Conservation (phyloP, 1,284 basidiomycete genomes). For the Filobasidium uniguttulatum region DNA sequence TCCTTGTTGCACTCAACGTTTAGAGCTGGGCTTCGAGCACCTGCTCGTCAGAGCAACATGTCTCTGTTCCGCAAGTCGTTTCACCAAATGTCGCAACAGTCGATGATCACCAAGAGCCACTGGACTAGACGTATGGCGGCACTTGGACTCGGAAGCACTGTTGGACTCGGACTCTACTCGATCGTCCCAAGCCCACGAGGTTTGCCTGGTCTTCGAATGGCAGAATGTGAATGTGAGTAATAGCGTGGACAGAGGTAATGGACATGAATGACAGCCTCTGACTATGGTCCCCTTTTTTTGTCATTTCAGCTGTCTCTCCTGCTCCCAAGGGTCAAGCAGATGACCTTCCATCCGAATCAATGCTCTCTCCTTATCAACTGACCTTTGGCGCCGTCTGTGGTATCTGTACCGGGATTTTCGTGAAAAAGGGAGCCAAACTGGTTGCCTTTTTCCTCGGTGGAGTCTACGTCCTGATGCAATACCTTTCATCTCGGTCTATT, state of each 20-base stretch:
- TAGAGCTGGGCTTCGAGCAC: no score
- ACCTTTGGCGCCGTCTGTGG: slow-evolving; percentile 77
- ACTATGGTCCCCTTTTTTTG: background rate
- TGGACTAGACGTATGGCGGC: slow-evolving; percentile 2
- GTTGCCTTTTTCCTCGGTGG: slow-evolving; percentile 74
- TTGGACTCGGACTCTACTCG: background rate
- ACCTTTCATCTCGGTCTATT: slow-evolving; percentile 54
- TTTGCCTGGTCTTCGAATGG: background rate
- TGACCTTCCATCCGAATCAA: slow-evolving; percentile 43
- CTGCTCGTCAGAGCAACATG: no score
- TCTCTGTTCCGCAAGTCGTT: no score
- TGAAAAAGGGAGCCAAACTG: slow-evolving; percentile 80
- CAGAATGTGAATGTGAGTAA: slow-evolving; percentile 9
- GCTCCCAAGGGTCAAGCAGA: slow-evolving; percentile 1
- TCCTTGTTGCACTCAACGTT: no score
- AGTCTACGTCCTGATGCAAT: slow-evolving; percentile 74
- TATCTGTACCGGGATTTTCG: slow-evolving; percentile 78
- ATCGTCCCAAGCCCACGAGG: background rate
- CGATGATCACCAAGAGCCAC: no score
- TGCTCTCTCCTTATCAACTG: slow-evolving; percentile 65
- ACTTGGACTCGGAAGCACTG: slow-evolving; percentile 2
- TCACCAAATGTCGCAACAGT: no score
- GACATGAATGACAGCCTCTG: background rate
- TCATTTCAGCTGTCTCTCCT: background rate
- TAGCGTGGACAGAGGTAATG: no score